phyloP scores from a whole-genome alignment of 257 asterid genomes.

The Hygrophila difformis region DNA sequence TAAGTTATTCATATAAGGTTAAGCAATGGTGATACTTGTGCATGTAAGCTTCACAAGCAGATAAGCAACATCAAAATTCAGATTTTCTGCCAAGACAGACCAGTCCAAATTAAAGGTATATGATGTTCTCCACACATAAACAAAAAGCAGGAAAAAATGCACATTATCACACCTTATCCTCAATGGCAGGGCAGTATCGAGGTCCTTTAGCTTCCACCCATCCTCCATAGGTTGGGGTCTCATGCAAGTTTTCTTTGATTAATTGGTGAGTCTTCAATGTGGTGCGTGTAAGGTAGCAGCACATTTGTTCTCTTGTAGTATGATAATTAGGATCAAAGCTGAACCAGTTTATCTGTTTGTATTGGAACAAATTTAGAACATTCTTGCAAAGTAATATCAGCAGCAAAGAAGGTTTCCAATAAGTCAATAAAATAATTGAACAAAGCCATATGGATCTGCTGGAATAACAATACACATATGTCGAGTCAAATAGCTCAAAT shows the following conservation, averaged over 20 bases:
- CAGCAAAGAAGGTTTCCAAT: background rate
- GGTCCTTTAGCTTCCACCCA: constrained; percentile 99
- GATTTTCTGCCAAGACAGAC: constrained; percentile 2
- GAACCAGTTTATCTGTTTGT: constrained; percentile 84
- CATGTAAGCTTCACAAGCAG: constrained; percentile 6
- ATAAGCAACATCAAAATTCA: constrained; percentile 9
- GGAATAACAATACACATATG: no score
- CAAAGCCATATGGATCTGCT: no score
- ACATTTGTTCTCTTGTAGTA: constrained; percentile 81
- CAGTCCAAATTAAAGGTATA: background rate
- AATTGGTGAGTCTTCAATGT: constrained; percentile 84
- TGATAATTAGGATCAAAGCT: constrained; percentile 91
- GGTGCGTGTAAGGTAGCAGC: constrained; percentile 94
- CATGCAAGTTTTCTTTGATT: constrained; percentile 82
- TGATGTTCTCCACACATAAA: background rate
- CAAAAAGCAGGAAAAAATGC: constrained; percentile 6
- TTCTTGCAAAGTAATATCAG: constrained; percentile 2
- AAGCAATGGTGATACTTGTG: constrained; percentile 1
- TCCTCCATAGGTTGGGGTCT: constrained; percentile 98
- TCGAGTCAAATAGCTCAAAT: background rate
- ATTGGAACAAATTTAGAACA: constrained; percentile 15
- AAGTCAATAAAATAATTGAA: no score
- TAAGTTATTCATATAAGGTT: constrained; percentile 16
- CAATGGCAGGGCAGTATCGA: constrained; percentile 99
- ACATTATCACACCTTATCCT: constrained; percentile 65